Conservation (phyloP, 148 eudicot genomes). For the Salicornia ramosissima region DNA sequence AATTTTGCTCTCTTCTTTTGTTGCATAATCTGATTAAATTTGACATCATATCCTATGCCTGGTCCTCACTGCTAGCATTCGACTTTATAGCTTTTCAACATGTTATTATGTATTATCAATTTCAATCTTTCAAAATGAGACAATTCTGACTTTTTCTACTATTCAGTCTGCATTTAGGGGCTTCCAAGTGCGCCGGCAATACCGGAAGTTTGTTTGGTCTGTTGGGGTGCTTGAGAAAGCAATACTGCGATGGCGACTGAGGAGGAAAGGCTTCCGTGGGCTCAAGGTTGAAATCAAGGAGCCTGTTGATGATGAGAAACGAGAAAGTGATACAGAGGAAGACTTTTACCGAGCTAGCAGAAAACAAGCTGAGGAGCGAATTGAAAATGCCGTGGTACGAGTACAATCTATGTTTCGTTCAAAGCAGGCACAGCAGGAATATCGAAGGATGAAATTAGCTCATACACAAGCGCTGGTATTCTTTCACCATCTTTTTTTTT, state of each 20-base stretch:
- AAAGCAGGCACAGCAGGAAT: constrained; percentile 79
- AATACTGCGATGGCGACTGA: constrained; percentile 77
- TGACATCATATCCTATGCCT: not conserved
- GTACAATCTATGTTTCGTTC: constrained; percentile 98
- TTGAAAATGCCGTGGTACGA: constrained; percentile 77
- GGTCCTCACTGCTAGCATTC: not conserved
- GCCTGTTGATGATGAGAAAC: constrained; percentile 29
- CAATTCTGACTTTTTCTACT: not conserved
- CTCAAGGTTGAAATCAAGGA: constrained; percentile 46
- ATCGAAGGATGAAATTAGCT: constrained; percentile 79
- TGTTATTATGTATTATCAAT: not conserved
- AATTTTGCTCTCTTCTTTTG: not conserved
- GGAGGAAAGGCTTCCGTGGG: constrained; percentile 80
- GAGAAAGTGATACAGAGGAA: constrained; percentile 57
- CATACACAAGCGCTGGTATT: constrained; percentile 42
- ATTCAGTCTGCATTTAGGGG: constrained; percentile 73
- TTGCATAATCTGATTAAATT: not conserved
- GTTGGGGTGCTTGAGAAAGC: constrained; percentile 95
- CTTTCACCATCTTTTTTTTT: not conserved
- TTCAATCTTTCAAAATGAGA: not conserved
- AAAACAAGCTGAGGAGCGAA: constrained; percentile 86
- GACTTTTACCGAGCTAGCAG: constrained; percentile 84
- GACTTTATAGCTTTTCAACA: not conserved
- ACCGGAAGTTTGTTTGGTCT: constrained; percentile 70
- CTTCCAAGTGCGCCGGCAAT: constrained; percentile 70